These are phyloP conservation scores for Petunia axillaris DNA, from an alignment of 257 asterid species.

Conservation along the genomic window DNA sequence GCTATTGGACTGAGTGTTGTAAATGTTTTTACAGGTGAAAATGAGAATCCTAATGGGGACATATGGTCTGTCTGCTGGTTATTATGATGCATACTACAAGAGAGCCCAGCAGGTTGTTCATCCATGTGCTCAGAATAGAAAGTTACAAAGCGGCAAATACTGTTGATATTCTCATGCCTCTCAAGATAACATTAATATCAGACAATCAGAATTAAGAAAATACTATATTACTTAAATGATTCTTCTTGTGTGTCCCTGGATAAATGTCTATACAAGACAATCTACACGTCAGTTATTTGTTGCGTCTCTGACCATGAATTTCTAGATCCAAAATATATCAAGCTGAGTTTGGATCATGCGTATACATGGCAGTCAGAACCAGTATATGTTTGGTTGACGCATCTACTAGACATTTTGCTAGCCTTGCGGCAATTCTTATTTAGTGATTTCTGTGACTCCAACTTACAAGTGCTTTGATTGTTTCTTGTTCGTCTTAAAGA, in stretches of 20 bases:
- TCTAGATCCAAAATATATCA: neutral
- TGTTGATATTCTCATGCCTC: neutral
- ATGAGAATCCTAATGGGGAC: conserved; percentile 98
- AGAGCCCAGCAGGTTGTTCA: conserved; percentile 90
- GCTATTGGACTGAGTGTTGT: neutral
- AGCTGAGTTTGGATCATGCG: neutral
- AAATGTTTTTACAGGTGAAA: conserved; percentile 65
- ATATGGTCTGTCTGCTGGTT: conserved; percentile 98
- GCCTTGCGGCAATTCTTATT: neutral
- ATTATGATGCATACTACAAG: conserved; percentile 97
- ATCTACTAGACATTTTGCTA: neutral
- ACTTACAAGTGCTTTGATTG: neutral
- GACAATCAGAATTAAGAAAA: conserved; percentile 16
- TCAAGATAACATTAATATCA: neutral
- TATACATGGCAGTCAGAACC: conserved; percentile 8
- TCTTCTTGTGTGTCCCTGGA: neutral
- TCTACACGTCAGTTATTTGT: neutral
- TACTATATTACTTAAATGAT: neutral
- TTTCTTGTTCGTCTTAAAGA: conserved; percentile 22
- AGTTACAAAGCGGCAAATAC: neutral
- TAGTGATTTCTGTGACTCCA: neutral
- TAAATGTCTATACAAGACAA: neutral
- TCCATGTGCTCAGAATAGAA: neutral
- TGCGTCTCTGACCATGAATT: neutral
- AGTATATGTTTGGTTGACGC: neutral